Base-by-base conservation (phyloP, 1,284 basidiomycete genomes). In the Rhodotorula sp. region DNA sequence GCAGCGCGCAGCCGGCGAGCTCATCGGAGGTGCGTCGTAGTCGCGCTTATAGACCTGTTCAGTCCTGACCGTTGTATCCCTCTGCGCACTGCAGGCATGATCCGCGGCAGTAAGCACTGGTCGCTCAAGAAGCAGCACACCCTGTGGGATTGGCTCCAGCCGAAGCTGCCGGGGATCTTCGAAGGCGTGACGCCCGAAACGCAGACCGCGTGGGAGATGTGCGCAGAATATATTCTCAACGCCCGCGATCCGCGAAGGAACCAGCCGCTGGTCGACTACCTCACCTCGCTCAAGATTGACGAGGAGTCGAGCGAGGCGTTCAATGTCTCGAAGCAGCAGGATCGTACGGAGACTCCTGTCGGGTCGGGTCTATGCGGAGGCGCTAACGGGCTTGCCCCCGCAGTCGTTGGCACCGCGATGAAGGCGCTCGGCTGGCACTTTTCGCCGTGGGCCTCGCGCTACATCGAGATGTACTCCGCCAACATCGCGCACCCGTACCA, bases 81-180 rank as follows among this genome's bases (percentile, higher is more conserved):
- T 21, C 27, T 46, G 21, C 23, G 27, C 54, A 7, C 42, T 27
- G 50, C 62, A 75, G 73, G 79, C 21, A 76, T 79, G 52, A 69
- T 80, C 67, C 77, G 84, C 86, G 95, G 93, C 42, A 89, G 90
- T 19, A 97, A 97, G 82, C 92, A 98, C 80, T 99, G 96, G 96
- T 85, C 88, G 1, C 84, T 85, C 68, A 82, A 83, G 64, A 83
- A 86, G 72, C 86, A 87, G 59, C 82, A 87, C 60, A 80, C 81
- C 60, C 82, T 98, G 7, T 96, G 92, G 93, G 79, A 84, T 46
- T 99, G 96, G 97, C 85, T 91, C 60, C 84, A 84, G 17, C 82
- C 84, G n/a, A 87, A 87, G 56, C 82, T 97, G 44, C 86, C 89
- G 56, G 84, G 84, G 55, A 88, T 96, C 68, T 90, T 92, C 77